A percentile compares a stretch with the other conserved stretches of the same genome.
Evolutionary conservation across 2,329 filamentous ascomycete genomes (phyloP).

Genomic region (Tothia fuscella): DNA sequence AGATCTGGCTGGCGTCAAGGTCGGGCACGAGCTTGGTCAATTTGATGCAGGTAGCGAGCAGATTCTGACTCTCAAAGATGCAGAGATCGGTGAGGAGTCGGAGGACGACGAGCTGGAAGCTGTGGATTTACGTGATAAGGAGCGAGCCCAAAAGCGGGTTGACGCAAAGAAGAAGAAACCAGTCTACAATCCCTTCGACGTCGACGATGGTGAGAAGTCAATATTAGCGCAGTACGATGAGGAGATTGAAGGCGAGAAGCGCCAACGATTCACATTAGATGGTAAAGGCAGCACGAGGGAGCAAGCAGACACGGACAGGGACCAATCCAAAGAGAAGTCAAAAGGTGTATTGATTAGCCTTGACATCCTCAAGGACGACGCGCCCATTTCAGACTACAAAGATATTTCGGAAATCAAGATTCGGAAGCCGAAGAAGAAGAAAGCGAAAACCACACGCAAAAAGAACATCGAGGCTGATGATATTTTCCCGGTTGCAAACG

Average conservation of each 20-base stretch:
- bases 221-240: conserved; percentile 91
- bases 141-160: conserved; percentile 62
- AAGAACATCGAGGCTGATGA: conserved; percentile 53
- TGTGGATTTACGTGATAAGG: conserved; percentile 55
- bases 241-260: conserved; percentile 82
- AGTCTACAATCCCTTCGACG: conserved; percentile 73
- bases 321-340: conserved; percentile 39
- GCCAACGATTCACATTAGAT: conserved; percentile 78
- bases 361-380: conserved; percentile 51
- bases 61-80: conserved; percentile 87
- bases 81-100: conserved; percentile 61
- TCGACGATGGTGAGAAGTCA: conserved; percentile 50
- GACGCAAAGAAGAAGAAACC: conserved; percentile 80
- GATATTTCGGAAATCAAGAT: conserved; percentile 80
- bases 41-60: conserved; percentile 78
- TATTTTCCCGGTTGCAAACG: conserved; percentile 30
- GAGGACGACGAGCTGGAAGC: conserved; percentile 87
- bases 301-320: conserved; percentile 48
- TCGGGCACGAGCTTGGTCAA: conserved; percentile 72
- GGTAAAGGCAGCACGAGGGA: conserved; percentile 54
- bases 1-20: conserved; percentile 81
- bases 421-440: conserved; percentile 79
- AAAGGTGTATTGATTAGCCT: conserved; percentile 64
- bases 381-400: conserved; percentile 71
- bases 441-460: conserved; percentile 62